Base-by-base conservation (phyloP, 2,329 filamentous ascomycete genomes). In the Stemphylium lycopersici region DNA sequence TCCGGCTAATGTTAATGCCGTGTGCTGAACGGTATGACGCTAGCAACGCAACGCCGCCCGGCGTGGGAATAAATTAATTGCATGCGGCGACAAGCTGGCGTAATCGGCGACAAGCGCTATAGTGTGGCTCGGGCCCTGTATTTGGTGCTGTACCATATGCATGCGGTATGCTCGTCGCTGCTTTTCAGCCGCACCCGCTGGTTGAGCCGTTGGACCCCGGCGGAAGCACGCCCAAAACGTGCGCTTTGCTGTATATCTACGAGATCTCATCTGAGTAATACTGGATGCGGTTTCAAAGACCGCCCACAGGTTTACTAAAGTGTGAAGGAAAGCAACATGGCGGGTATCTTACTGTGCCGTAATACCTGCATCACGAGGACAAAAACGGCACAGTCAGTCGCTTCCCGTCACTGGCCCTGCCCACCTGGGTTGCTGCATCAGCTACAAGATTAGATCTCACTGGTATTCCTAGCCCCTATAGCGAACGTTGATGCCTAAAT, bases 1-100 rank as follows among this genome's bases (percentile, higher is more conserved):
- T 46, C 52, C 52, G 46, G 52, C 16, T 45, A 50, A 51, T 49
- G 34, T 22, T 40, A 32, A 20, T 36, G 45, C 39, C 33, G 39
- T 26, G 32, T 29, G 22, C 45, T 33, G 31, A 37, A 50, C 46
- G 33, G 45, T 26, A 37, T 26, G 51, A 38, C 51, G 46, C 39
- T 54, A 33, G 36, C 32, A 49, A 39, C 13, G 18, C 39, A 33
- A 26, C 33, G 26, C 16, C 51, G 24, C 37, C 22, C 46, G 39
- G 6, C 45, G 39, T 49, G 39, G 45, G 22, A 20, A 39, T 16
- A 32, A 16, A 22, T 34, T 43, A 37, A 37, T 12, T 37, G 29
- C 51, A 39, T 29, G 37, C 36, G 33, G 42, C 45, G 24, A 24
- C 38, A 47, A 49, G 34, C 34, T 12, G 18, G 31, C 38, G n/a